phyloP scores from a whole-genome alignment of 2,329 filamentous ascomycete genomes.

The Podosphaera xanthii region DNA sequence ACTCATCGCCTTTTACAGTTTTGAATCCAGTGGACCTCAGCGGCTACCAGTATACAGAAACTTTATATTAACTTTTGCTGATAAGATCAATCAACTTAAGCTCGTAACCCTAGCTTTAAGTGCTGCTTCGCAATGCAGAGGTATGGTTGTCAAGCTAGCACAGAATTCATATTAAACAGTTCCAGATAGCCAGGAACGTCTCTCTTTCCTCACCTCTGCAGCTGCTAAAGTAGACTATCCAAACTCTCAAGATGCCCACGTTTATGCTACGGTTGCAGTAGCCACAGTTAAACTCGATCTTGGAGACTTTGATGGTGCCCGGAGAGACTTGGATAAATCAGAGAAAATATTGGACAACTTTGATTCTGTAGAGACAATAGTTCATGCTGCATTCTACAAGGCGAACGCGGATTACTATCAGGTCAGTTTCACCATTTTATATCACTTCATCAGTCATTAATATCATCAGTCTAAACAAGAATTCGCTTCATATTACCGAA shows the following conservation, averaged over 20 bases:
- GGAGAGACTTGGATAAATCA: conserved; percentile 67
- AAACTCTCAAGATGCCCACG: conserved; percentile 82
- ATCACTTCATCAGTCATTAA: background rate
- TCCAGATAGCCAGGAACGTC: conserved; percentile 63
- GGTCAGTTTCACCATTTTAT: conserved; percentile 22
- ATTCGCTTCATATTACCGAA: conserved; percentile 93
- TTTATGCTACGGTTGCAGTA: conserved; percentile 79
- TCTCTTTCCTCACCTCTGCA: conserved; percentile 64
- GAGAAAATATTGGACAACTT: conserved; percentile 78
- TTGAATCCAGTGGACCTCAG: conserved; percentile 58
- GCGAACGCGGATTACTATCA: conserved; percentile 91
- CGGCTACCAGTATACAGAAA: conserved; percentile 78
- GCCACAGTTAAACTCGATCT: conserved; percentile 70
- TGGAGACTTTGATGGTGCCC: conserved; percentile 56
- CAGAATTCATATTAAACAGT: conserved; percentile 3
- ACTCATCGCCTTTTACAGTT: conserved; percentile 69
- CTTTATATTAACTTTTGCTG: conserved; percentile 88
- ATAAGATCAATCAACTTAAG: conserved; percentile 98
- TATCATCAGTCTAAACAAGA: conserved; percentile 48
- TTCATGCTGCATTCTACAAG: conserved; percentile 91
- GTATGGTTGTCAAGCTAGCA: conserved; percentile 21
- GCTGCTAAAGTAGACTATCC: conserved; percentile 78
- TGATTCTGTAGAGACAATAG: conserved; percentile 83
- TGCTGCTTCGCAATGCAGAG: conserved; percentile 63
- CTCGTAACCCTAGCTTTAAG: conserved; percentile 76